Base-by-base conservation (phyloP, 495 filamentous ascomycete genomes). In the Saxophila tyrrhenica region DNA sequence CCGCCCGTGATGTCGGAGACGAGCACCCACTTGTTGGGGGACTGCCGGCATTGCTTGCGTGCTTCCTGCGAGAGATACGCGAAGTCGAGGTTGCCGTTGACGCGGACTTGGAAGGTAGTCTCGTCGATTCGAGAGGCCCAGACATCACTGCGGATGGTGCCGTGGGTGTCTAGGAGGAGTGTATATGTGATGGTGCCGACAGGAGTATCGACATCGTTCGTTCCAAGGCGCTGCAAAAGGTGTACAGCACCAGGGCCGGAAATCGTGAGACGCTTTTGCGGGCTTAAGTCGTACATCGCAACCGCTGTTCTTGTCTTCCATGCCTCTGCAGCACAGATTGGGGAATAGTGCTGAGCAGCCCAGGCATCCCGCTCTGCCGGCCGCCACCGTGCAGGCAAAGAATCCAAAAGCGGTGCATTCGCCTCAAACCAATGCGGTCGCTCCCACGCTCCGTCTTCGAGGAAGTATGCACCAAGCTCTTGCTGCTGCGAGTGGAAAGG, bases 221-320 rank as follows among this genome's bases (percentile, higher is more conserved):
- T 78, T 8, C 64, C 70, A n/a, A 76, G 56, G 19, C 67, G 65
- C 42, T 76, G 71, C 25, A 78, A 68, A 21, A 78, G 60, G 32
- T 62, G 38, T 7, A 68, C 56, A 16, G 74, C 70, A 0, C 73
- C 74, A 5, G 75, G 72, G 7, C 75, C 75, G 5, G 63, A 65
- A 10, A 78, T 65, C 11, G 74, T 70, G 15, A 78, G 70, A 1
- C 74, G 65, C 25, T 72, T 72, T 47, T 76, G 70, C n/a, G 75
- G 69, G 25, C 72, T 75, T 72, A 76, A 70, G 51, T 78, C 75
- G 54, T 73, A 78, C 72, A 78, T 74, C 8, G 73, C 74, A 1
- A 75, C 73, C 0, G 71, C 75, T 25, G 72, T 72, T 2, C 75
- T 72, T 16, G 73, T 76, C 61, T 74, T 75, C 74, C 74, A 78